phyloP scores from a whole-genome alignment of 148 eudicot species.

The Rhododendron williamsianum region DNA sequence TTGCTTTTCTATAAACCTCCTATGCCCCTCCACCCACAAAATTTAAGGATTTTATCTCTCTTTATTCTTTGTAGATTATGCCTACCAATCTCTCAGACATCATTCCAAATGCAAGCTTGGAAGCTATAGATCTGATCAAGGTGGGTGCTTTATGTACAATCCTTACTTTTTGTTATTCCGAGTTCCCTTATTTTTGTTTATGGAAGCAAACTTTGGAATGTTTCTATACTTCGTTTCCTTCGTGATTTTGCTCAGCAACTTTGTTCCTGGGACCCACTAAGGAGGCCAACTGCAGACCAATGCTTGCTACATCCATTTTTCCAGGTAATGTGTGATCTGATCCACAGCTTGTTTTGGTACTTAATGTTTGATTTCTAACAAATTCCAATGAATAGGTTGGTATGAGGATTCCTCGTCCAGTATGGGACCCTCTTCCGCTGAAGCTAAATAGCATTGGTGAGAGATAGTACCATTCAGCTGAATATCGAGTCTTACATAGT shows the following conservation, averaged over 20 bases:
- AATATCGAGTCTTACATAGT: slow-evolving; percentile 2
- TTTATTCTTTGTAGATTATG: slow-evolving; percentile 35
- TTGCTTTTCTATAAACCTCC: slow-evolving; percentile 1
- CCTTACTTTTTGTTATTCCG: not conserved
- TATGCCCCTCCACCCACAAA: not conserved
- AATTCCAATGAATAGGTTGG: slow-evolving; percentile 37
- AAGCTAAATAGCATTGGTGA: slow-evolving; percentile 45
- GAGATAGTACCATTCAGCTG: slow-evolving; percentile 11
- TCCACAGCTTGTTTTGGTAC: slow-evolving; percentile 6
- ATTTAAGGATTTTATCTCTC: slow-evolving; percentile 5
- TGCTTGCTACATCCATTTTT: slow-evolving; percentile 81
- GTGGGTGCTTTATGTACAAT: slow-evolving; percentile 34
- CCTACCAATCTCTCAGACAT: slow-evolving; percentile 64
- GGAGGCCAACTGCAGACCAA: slow-evolving; percentile 89
- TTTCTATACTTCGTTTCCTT: slow-evolving; percentile 1
- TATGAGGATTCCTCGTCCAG: slow-evolving; percentile 53
- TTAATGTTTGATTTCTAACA: slow-evolving; percentile 1
- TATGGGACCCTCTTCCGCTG: slow-evolving; percentile 46
- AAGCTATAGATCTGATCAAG: slow-evolving; percentile 82
- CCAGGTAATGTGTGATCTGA: slow-evolving; percentile 43
- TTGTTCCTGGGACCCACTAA: slow-evolving; percentile 84
- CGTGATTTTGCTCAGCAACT: slow-evolving; percentile 47
- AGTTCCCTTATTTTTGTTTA: not conserved
- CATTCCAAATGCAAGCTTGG: slow-evolving; percentile 73
- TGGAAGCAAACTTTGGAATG: not conserved